Evolutionary conservation across 2,329 filamentous ascomycete genomes (phyloP).

Genomic region (Alternaria longipes): DNA sequence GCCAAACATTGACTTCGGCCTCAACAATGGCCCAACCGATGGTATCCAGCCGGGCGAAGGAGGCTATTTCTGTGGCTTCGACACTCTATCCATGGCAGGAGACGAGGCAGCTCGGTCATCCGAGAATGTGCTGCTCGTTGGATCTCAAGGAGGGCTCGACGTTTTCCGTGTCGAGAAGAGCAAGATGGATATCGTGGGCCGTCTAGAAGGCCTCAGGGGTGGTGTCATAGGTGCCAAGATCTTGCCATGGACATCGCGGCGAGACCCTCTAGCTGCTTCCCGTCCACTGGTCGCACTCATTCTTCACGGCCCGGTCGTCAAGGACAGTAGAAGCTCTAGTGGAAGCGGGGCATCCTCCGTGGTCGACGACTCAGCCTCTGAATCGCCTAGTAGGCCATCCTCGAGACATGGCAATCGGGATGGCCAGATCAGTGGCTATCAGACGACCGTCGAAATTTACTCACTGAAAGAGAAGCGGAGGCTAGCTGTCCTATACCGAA

Average conservation of each 20-base stretch:
- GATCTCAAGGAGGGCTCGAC: constrained; percentile 81
- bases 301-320: constrained; percentile 77
- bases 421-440: constrained; percentile 69
- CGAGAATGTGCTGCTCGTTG: constrained; percentile 76
- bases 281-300: constrained; percentile 82
- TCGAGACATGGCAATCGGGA: constrained; percentile 41
- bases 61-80: constrained; percentile 84
- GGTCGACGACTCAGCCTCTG: constrained; percentile 48
- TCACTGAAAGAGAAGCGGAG: constrained; percentile 79
- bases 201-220: constrained; percentile 79
- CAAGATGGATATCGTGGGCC: constrained; percentile 73
- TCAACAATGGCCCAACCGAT: constrained; percentile 58
- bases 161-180: constrained; percentile 77
- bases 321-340: constrained; percentile 53
- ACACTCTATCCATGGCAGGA: constrained; percentile 66
- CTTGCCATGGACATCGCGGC: constrained; percentile 70
- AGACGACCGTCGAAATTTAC: constrained; percentile 89
- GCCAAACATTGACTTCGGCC: constrained; percentile 73
- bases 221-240: constrained; percentile 85
- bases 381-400: constrained; percentile 49
- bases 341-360: constrained; percentile 49
- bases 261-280: constrained; percentile 62
- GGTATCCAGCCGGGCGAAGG: constrained; percentile 70
- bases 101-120: constrained; percentile 54
- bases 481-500: constrained; percentile 77